phyloP scores from a whole-genome alignment of 2,329 filamentous ascomycete species.

The Aspergillus clavatus region DNA sequence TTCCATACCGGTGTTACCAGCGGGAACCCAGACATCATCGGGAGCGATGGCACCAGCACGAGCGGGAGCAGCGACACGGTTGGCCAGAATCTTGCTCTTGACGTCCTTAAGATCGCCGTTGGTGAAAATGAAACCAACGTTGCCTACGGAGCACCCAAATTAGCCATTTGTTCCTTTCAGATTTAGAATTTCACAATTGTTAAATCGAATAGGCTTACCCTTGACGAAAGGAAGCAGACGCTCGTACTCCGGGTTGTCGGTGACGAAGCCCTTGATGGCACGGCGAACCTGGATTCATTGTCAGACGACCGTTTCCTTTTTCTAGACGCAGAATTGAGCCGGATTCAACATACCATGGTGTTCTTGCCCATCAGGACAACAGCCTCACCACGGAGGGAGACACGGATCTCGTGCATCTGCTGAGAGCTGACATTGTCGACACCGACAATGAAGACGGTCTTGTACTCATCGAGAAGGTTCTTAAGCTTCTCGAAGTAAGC shows the following conservation, averaged over 20 bases:
- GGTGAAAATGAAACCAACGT: conserved; percentile 99
- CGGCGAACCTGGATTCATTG: conserved; percentile 67
- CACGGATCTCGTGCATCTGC: conserved; percentile 99
- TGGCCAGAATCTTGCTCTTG: conserved; percentile 90
- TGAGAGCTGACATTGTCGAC: conserved; percentile 99
- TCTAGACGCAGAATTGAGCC: background rate
- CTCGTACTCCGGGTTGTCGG: conserved; percentile 94
- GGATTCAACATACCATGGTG: conserved; percentile 73
- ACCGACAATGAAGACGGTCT: conserved; percentile 93
- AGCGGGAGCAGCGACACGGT: conserved; percentile 96
- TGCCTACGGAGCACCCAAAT: conserved; percentile 53
- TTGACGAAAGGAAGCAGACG: conserved; percentile 91
- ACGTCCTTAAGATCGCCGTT: conserved; percentile 87
- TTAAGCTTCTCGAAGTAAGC: conserved; percentile 99
- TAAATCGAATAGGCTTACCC: no score
- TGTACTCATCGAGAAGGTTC: conserved; percentile 91
- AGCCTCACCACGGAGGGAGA: conserved; percentile 81
- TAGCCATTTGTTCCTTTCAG: conserved; percentile 2
- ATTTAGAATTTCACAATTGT: no score
- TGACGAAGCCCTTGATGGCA: conserved; percentile 90
- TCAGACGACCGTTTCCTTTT: conserved; percentile 4
- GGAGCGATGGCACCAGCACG: conserved; percentile 97
- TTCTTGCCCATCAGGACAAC: conserved; percentile 99
- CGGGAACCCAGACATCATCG: conserved; percentile 87
- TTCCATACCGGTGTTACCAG: conserved; percentile 99